Conservation (phyloP, 192 early-diverging fungal species). For the Dissophora globulifera region DNA sequence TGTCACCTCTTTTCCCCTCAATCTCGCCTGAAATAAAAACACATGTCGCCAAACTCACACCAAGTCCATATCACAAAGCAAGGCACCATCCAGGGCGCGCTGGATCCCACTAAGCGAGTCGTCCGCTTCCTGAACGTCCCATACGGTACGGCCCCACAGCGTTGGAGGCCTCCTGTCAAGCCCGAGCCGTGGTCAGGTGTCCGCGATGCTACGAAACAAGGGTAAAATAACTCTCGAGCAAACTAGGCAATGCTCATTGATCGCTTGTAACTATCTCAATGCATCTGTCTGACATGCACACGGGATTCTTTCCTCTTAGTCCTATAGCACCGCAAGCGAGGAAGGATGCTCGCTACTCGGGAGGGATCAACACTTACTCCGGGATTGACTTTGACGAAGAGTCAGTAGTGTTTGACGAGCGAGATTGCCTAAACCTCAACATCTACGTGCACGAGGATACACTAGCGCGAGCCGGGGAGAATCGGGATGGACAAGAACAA, state of each 20-base stretch:
- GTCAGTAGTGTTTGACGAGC: constrained; percentile 5
- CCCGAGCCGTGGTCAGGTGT: constrained; percentile 19
- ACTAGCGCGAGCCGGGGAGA: background rate
- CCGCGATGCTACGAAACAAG: constrained; percentile 18
- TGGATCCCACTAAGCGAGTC: constrained; percentile 1
- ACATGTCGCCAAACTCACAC: background rate
- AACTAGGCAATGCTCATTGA: too few relatives aligned
- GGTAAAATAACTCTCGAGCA: constrained; percentile 24
- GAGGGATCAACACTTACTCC: constrained; percentile 4
- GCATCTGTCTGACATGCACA: background rate
- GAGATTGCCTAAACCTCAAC: constrained; percentile 41
- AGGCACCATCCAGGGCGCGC: background rate
- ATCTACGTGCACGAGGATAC: constrained; percentile 32
- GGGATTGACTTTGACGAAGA: constrained; percentile 12
- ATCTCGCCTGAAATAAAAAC: too few relatives aligned
- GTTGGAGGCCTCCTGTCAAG: constrained; percentile 32
- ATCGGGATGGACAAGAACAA: background rate
- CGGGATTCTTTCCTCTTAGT: background rate
- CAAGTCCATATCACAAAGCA: background rate
- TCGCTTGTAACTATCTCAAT: background rate
- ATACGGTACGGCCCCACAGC: constrained; percentile 19
- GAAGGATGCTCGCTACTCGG: background rate
- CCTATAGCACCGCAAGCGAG: constrained; percentile 10
- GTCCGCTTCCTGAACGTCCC: constrained; percentile 33
- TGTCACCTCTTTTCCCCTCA: too few relatives aligned